Evolutionary conservation across 2,329 filamentous ascomycete species (phyloP).

Genomic region (Cladophialophora psammophila): DNA sequence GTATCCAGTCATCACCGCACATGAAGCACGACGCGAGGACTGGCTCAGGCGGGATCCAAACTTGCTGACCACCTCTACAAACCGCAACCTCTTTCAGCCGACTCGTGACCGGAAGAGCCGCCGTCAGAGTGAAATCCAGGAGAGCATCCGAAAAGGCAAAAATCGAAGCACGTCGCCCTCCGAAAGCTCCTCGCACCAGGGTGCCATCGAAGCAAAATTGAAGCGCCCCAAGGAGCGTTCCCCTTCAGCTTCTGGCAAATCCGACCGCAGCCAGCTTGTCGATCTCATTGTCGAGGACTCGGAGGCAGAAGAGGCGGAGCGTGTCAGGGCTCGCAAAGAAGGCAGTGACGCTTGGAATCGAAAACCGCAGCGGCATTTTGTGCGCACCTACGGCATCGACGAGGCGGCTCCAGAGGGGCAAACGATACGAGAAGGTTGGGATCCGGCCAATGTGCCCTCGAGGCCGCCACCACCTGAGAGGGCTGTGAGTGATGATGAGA

Average conservation of each 20-base stretch:
- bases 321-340: slow-evolving; percentile 68
- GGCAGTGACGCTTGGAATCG: slow-evolving; percentile 68
- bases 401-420: slow-evolving; percentile 34
- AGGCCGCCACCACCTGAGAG: slow-evolving; percentile 39
- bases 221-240: slow-evolving; percentile 42
- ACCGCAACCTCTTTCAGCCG: slow-evolving; percentile 62
- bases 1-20: slow-evolving; percentile 92
- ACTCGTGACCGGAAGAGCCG: slow-evolving; percentile 57
- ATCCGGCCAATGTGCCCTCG: slow-evolving; percentile 37
- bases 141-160: slow-evolving; percentile 49
- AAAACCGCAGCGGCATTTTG: slow-evolving; percentile 41
- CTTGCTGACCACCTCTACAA: slow-evolving; percentile 63
- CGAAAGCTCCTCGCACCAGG: slow-evolving; percentile 41
- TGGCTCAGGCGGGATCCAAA: slow-evolving; percentile 62
- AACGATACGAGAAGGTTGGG: slow-evolving; percentile 40
- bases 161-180: slow-evolving; percentile 41
- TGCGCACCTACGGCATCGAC: slow-evolving; percentile 38
- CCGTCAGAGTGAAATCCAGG: slow-evolving; percentile 46
- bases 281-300: slow-evolving; percentile 72
- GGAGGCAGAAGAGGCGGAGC: slow-evolving; percentile 67
- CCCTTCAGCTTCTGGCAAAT: slow-evolving; percentile 59
- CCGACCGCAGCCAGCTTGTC: slow-evolving; percentile 65
- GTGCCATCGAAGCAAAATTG: slow-evolving; percentile 36
- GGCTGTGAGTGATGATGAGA: slow-evolving; percentile 39
- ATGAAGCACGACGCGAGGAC: slow-evolving; percentile 75